A percentile compares a stretch with the other conserved stretches of the same genome.
These are phyloP conservation scores for Penstemon barbatus DNA, from an alignment of 257 asterid genomes.

Conservation along the genomic window DNA sequence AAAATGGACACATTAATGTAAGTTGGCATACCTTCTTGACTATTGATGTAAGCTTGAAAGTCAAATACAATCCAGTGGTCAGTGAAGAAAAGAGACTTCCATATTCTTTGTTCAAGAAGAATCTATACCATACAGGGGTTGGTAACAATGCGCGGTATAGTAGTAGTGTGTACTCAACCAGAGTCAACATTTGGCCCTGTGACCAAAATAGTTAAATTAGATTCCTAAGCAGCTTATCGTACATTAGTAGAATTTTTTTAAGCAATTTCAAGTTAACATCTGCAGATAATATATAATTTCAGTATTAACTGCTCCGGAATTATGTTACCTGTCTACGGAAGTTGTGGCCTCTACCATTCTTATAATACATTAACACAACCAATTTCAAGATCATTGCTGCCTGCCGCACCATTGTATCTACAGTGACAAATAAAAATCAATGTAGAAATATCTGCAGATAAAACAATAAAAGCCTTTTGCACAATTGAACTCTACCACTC, in stretches of 20 bases:
- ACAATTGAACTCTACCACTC: neutral
- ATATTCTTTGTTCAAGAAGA: conserved; percentile 82
- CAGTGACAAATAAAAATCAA: conserved; percentile 23
- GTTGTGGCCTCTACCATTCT: conserved; percentile 73
- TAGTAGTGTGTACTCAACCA: conserved; percentile 68
- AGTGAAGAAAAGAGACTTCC: conserved; percentile 83
- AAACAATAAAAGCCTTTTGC: neutral
- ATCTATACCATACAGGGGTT: conserved; percentile 83
- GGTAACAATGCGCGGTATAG: conserved; percentile 81
- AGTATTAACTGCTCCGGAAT: neutral
- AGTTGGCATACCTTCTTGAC: conserved; percentile 60
- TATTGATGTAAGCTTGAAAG: conserved; percentile 77
- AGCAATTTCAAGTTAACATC: conserved; percentile 1
- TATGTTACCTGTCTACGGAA: conserved; percentile 72
- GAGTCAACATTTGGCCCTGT: conserved; percentile 83
- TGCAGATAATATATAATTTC: neutral
- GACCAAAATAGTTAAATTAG: conserved; percentile 23
- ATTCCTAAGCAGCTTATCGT: neutral
- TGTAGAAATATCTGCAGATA: conserved; percentile 3
- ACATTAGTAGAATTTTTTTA: neutral
- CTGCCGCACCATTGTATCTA: conserved; percentile 81
- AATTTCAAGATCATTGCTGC: conserved; percentile 77
- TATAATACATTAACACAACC: conserved; percentile 61
- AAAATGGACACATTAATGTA: neutral
- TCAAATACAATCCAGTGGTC: conserved; percentile 74